These are phyloP conservation scores for Penium margaritaceum DNA, from an alignment of 139 green algal genomes.

Conservation along the genomic window DNA sequence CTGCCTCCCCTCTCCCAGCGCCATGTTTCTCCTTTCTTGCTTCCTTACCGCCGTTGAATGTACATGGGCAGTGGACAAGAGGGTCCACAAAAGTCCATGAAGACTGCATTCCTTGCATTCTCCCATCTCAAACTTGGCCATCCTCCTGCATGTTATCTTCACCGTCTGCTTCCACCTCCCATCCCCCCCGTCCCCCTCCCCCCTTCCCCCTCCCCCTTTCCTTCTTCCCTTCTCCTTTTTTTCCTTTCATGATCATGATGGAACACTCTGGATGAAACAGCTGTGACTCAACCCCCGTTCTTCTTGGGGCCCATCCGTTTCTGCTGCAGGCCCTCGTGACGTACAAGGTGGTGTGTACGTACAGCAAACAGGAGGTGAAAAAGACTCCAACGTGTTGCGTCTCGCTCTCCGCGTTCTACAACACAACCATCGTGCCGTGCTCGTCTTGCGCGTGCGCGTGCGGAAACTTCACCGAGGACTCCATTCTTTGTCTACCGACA, in stretches of 20 bases:
- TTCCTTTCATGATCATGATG: too few species aligned
- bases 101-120: too few species aligned
- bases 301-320: too few species aligned
- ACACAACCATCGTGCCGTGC: constrained; percentile 21
- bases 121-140: too few species aligned
- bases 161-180: background rate
- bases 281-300: too few species aligned
- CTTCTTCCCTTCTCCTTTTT: background rate
- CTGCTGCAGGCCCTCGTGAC: constrained; percentile 2
- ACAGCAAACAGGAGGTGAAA: background rate
- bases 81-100: too few species aligned
- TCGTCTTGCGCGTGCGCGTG: constrained; percentile 25
- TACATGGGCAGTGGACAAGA: too few species aligned
- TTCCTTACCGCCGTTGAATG: too few species aligned
- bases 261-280: too few species aligned
- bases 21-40: background rate
- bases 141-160: too few species aligned
- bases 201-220: background rate
- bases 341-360: background rate
- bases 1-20: too few species aligned
- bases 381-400: constrained; percentile 31
- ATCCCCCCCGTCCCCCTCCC: background rate
- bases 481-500: background rate
- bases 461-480: constrained; percentile 13
- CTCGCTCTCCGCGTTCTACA: constrained; percentile 34